Percentiles rank a stretch among this genome's conserved stretches.
Evolutionary conservation across 1,139 yeast genomes (phyloP).

Genomic region (Yueomyces sp.): DNA sequence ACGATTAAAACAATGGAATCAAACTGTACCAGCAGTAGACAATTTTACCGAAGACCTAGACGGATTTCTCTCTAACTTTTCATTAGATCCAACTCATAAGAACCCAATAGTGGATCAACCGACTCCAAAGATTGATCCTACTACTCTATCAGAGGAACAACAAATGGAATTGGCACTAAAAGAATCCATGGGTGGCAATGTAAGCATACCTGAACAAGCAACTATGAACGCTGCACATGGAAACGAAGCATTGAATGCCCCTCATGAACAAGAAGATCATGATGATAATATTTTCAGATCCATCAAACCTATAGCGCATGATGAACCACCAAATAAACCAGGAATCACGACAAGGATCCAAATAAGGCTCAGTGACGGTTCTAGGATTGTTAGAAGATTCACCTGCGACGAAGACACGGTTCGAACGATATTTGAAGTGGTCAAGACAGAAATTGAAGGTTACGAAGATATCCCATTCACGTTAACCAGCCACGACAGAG

Average conservation of each 20-base stretch:
- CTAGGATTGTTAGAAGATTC: conserved; percentile 68
- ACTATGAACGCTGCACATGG: conserved; percentile 9
- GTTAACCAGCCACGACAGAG: conserved; percentile 49
- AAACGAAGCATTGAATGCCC: conserved; percentile 6
- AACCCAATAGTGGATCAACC: conserved; percentile 51
- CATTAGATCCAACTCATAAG: conserved; percentile 49
- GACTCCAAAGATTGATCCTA: conserved; percentile 38
- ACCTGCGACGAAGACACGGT: conserved; percentile 41
- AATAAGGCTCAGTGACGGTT: conserved; percentile 77
- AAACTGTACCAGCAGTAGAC: conserved; percentile 43
- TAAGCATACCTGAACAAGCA: conserved; percentile 2
- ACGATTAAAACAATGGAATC: conserved; percentile 59
- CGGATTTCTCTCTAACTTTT: conserved; percentile 47
- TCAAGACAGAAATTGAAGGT: conserved; percentile 39
- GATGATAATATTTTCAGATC: conserved; percentile 18
- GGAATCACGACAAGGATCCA: conserved; percentile 66
- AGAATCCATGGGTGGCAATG: conserved; percentile 37
- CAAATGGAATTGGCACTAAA: conserved; percentile 70
- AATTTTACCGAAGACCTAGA: conserved; percentile 52
- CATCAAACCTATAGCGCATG: conserved; percentile 34
- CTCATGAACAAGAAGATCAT: conserved; percentile 2
- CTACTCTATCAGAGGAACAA: conserved; percentile 66
- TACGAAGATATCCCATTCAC: conserved; percentile 38
- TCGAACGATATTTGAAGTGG: conserved; percentile 43
- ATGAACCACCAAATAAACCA: conserved; percentile 48